Evolutionary conservation across 1,284 basidiomycete genomes (phyloP).

Genomic region (Cryptococcus deneoformans): DNA sequence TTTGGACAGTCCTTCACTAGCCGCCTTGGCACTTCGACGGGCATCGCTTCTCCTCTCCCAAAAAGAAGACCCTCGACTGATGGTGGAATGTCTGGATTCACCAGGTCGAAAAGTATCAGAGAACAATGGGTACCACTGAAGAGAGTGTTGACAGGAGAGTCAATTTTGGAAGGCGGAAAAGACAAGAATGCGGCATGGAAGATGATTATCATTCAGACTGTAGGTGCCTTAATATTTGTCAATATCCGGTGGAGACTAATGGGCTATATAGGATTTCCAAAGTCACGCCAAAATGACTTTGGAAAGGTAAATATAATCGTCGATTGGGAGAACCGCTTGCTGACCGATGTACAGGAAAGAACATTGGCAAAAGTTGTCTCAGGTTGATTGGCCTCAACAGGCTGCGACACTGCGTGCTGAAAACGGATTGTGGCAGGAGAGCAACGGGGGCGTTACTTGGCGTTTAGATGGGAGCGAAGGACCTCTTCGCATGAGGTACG

Average conservation of each 20-base stretch:
- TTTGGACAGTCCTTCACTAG: slow-evolving; percentile 26
- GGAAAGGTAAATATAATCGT: slow-evolving; percentile 26
- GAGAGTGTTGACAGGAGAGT: slow-evolving; percentile 44
- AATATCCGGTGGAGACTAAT: too few relatives aligned
- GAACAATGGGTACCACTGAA: slow-evolving; percentile 36
- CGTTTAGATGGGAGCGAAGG: slow-evolving; percentile 84
- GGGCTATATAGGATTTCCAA: slow-evolving; percentile 29
- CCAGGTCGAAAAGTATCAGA: slow-evolving; percentile 14
- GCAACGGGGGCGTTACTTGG: slow-evolving; percentile 59
- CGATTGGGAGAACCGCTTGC: neutral
- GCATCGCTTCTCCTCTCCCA: slow-evolving; percentile 7
- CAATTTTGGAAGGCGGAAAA: slow-evolving; percentile 40
- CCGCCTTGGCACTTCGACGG: slow-evolving; percentile 25
- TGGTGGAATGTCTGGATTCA: slow-evolving; percentile 11
- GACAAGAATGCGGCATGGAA: slow-evolving; percentile 50
- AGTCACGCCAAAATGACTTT: slow-evolving; percentile 40
- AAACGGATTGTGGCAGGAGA: slow-evolving; percentile 72
- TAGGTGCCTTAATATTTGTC: slow-evolving; percentile 9
- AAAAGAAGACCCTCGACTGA: slow-evolving; percentile 31
- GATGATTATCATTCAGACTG: slow-evolving; percentile 46
- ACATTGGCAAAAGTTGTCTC: slow-evolving; percentile 43
- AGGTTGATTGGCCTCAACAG: slow-evolving; percentile 46
- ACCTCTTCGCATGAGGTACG: slow-evolving; percentile 72
- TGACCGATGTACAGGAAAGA: slow-evolving; percentile 38
- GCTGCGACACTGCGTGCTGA: slow-evolving; percentile 53